These are phyloP conservation scores for Daldinia grandis DNA, from an alignment of 495 filamentous ascomycete genomes.

Conservation along the genomic window DNA sequence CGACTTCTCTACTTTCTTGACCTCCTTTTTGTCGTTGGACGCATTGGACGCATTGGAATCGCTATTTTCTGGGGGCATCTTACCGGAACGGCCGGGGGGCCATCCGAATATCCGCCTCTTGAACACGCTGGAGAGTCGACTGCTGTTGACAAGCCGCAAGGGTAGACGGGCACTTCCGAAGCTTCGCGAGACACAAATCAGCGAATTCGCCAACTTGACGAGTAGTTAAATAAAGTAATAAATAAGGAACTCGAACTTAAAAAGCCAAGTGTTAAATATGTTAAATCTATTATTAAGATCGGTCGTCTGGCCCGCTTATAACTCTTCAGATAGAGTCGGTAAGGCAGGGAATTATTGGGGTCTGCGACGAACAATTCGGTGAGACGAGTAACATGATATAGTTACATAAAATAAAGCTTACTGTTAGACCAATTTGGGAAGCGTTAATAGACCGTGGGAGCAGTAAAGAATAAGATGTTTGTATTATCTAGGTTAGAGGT, in stretches of 20 bases:
- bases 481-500: not conserved
- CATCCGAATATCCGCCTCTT: slow-evolving; percentile 43
- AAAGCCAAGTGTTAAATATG: slow-evolving; percentile 23
- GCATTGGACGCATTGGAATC: slow-evolving; percentile 16
- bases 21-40: slow-evolving; percentile 37
- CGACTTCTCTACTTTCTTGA: slow-evolving; percentile 58
- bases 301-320: slow-evolving; percentile 25
- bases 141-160: slow-evolving; percentile 4
- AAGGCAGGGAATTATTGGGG: not conserved
- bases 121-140: slow-evolving; percentile 1
- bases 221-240: not conserved
- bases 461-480: not conserved
- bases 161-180: slow-evolving; percentile 2
- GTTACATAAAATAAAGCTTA: not conserved
- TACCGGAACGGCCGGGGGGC: slow-evolving; percentile 44
- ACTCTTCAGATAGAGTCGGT: slow-evolving; percentile 15
- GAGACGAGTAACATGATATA: not conserved
- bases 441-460: not conserved
- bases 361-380: not conserved
- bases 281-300: slow-evolving; percentile 33
- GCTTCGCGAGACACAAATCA: slow-evolving; percentile 21
- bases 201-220: slow-evolving; percentile 34
- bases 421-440: not conserved
- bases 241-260: slow-evolving; percentile 5
- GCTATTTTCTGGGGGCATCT: slow-evolving; percentile 44